A percentile compares a stretch with the other conserved stretches of the same genome.
These are phyloP conservation scores for Talaromyces sp. DNA, from an alignment of 2,329 filamentous ascomycete species.

Conservation along the genomic window DNA sequence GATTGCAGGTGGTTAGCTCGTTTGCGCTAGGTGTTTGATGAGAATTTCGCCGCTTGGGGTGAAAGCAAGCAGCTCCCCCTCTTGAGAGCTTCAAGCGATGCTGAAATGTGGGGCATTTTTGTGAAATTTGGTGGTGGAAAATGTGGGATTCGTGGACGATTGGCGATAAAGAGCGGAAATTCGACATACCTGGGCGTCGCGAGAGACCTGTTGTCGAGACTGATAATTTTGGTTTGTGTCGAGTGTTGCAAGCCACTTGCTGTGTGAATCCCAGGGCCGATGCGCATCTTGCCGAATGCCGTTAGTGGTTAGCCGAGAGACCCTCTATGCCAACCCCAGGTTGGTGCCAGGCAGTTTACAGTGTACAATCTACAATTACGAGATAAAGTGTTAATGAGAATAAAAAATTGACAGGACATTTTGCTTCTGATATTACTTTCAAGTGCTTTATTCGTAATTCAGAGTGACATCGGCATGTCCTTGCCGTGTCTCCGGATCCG, in stretches of 20 bases:
- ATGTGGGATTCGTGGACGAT: background rate
- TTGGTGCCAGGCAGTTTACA: background rate
- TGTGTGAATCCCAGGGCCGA: conserved; percentile 29
- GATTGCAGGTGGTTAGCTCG: background rate
- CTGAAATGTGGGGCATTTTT: background rate
- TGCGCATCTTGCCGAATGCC: conserved; percentile 34
- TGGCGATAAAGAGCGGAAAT: conserved; percentile 11
- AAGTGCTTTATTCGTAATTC: conserved; percentile 13
- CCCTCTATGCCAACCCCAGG: conserved; percentile 16
- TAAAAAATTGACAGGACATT: conserved; percentile 6
- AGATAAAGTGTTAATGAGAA: too few species aligned
- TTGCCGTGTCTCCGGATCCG: conserved; percentile 13
- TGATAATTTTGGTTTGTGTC: conserved; percentile 31
- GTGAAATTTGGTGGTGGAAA: background rate
- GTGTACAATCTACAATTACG: background rate
- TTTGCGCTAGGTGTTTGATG: background rate
- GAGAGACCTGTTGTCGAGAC: conserved; percentile 29
- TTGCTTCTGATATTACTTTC: conserved; percentile 12
- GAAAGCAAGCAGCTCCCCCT: background rate
- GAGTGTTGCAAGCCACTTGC: conserved; percentile 30
- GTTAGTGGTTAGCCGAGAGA: conserved; percentile 30
- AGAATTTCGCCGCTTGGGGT: background rate
- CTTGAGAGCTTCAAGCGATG: background rate
- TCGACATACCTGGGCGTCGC: conserved; percentile 30
- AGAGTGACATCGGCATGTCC: conserved; percentile 12